These are phyloP conservation scores for Calonectria ilicicola DNA, from an alignment of 2,329 filamentous ascomycete genomes.

Conservation along the genomic window DNA sequence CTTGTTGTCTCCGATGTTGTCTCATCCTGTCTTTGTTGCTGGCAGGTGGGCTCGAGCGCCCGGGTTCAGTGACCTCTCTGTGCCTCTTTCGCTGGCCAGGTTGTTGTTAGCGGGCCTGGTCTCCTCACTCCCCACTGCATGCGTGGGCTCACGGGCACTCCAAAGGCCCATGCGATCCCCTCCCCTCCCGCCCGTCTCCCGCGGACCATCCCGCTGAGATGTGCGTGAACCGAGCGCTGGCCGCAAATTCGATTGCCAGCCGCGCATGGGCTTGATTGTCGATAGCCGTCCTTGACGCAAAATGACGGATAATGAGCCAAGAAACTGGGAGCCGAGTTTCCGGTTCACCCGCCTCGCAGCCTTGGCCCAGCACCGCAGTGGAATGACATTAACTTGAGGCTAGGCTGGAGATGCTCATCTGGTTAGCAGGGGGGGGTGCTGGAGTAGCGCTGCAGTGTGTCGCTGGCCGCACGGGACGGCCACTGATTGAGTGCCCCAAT, in stretches of 20 bases:
- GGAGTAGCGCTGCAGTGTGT: not conserved
- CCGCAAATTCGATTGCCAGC: slow-evolving; percentile 1
- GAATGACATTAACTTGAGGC: slow-evolving; percentile 2
- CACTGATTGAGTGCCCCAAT: not conserved
- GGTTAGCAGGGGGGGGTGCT: slow-evolving; percentile 1
- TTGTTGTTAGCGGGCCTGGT: not conserved
- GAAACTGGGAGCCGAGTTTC: not conserved
- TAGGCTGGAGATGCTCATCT: not conserved
- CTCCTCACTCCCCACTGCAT: not conserved
- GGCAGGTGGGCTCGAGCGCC: not conserved
- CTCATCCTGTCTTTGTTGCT: not conserved
- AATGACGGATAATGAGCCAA: not conserved
- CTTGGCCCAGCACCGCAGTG: not conserved
- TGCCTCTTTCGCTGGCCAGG: not conserved
- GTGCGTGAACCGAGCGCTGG: slow-evolving; percentile 2
- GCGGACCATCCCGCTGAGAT: slow-evolving; percentile 6
- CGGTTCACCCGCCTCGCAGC: not conserved
- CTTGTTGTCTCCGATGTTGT: slow-evolving; percentile 20
- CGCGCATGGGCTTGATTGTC: not conserved
- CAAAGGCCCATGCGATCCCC: slow-evolving; percentile 4
- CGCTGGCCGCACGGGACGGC: slow-evolving; percentile 1
- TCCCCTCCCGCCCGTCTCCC: not conserved
- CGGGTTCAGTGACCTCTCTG: not conserved
- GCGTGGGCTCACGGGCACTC: slow-evolving; percentile 7
- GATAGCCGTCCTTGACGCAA: not conserved